Base-by-base conservation (phyloP, 2,329 filamentous ascomycete species). In the Alternaria longipes region DNA sequence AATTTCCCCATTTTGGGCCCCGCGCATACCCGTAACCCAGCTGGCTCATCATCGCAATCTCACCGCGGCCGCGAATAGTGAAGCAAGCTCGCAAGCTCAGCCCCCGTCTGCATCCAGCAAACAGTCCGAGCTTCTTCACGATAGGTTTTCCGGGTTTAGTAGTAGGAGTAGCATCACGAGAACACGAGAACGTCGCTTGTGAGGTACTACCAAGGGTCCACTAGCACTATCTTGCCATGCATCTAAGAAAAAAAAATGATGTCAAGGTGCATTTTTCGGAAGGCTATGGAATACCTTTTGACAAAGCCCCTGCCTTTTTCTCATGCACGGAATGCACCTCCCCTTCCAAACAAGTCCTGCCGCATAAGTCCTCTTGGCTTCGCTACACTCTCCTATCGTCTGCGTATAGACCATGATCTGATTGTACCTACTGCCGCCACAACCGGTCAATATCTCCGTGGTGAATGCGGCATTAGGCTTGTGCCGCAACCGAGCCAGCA, bases 11-110 rank as follows among this genome's bases (percentile, higher is more conserved):
- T 59, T 32, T 47, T 38, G 53, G 59, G 56, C 42, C 34, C 60
- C 62, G 32, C 58, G 56, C 55, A 50, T 47, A 62, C 56, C 63
- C 60, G 60, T 55, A 32, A 22, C 45, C 56, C 64, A 61, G 32
- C 51, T 50, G 32, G 32, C 32, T 12, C 45, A 55, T 52, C 62
- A 22, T 54, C 51, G 51, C 51, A 54, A 54, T 54, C 51, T 54
- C 51, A 54, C 51, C 51, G 32, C 28, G 49, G 40, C 65, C 61
- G 56, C 60, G 50, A 61, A 60, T 62, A 59, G 56, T 61, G 61
- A 59, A 44, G 40, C 51, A 54, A 44, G 38, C 51, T 54, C 53
- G 59, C 50, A 50, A 49, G 64, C 64, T 50, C 61, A 64, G 64
- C 61, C 64, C 59, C 64, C 40, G 28, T 44, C 51, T 32, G 40